phyloP scores from a whole-genome alignment of 495 filamentous ascomycete species.

The Lasiosphaeria miniovina region DNA sequence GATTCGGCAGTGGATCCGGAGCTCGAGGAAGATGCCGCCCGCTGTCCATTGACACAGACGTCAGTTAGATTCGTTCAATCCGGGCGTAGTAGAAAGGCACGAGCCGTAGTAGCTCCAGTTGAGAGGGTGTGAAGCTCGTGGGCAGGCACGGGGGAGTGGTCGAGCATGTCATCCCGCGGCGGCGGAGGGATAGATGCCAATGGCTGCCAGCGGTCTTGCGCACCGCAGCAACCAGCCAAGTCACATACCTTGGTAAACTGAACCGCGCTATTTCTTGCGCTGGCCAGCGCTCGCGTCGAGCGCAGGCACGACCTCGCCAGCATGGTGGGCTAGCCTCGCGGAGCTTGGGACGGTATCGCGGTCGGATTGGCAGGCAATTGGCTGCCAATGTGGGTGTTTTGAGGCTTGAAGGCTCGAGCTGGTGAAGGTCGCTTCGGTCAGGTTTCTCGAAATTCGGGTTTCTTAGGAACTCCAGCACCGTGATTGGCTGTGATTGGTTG shows the following conservation, averaged over 20 bases:
- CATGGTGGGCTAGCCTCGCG: constrained; percentile 62
- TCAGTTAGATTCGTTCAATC: constrained; percentile 24
- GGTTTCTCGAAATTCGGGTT: constrained; percentile 39
- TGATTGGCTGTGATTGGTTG: constrained; percentile 19
- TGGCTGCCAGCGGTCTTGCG: constrained; percentile 5
- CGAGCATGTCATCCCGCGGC: neutral
- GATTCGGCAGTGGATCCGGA: constrained; percentile 56
- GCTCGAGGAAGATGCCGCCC: constrained; percentile 58
- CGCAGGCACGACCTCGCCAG: constrained; percentile 82
- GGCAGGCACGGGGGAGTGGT: neutral
- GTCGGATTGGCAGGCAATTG: constrained; percentile 39
- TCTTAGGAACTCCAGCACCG: constrained; percentile 35
- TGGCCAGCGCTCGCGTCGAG: constrained; percentile 72
- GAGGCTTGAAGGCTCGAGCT: constrained; percentile 27
- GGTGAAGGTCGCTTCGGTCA: constrained; percentile 31
- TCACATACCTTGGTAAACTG: constrained; percentile 58
- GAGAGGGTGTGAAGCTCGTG: neutral
- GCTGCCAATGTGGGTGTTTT: constrained; percentile 37
- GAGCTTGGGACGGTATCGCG: constrained; percentile 37
- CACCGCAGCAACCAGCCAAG: constrained; percentile 13
- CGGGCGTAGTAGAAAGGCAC: too few species aligned
- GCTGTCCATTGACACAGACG: constrained; percentile 42
- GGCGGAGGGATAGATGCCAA: neutral
- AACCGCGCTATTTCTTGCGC: constrained; percentile 60
- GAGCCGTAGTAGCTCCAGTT: too few species aligned